phyloP scores from a whole-genome alignment of 1,284 basidiomycete genomes.

The Apiotrichum brassicae region DNA sequence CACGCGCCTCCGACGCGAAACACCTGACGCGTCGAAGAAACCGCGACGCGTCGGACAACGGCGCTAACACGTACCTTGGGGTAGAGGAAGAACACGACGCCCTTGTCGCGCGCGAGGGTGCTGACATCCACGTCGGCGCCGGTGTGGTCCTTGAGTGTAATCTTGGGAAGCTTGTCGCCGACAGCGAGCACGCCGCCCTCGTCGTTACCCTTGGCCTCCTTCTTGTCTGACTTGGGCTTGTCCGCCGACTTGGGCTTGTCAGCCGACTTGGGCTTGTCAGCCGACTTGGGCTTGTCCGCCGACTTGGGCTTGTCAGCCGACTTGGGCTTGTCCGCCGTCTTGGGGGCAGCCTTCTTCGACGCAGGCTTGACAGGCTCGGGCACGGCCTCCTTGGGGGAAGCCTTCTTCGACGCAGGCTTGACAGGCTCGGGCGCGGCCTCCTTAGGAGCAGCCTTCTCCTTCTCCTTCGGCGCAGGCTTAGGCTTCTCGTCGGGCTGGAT shows the following conservation, averaged over 20 bases:
- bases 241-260: slow-evolving; percentile 21
- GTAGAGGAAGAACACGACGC: slow-evolving; percentile 70
- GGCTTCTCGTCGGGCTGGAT: neutral
- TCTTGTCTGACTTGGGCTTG: slow-evolving; percentile 14
- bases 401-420: neutral
- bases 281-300: neutral
- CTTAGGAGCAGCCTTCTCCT: neutral
- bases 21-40: too few relatives aligned
- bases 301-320: neutral
- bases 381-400: neutral
- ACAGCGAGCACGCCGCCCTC: slow-evolving; percentile 53
- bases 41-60: too few relatives aligned
- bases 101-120: slow-evolving; percentile 55
- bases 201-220: slow-evolving; percentile 16
- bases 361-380: neutral
- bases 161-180: slow-evolving; percentile 67
- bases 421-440: neutral
- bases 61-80: slow-evolving; percentile 37
- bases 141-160: slow-evolving; percentile 62
- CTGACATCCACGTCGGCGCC: slow-evolving; percentile 45
- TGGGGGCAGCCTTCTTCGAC: neutral
- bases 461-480: neutral
- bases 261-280: slow-evolving; percentile 10
- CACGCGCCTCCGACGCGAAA: too few relatives aligned
- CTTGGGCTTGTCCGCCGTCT: neutral